Conservation (phyloP, 148 eudicot species). For the Gaultheria prostrata region DNA sequence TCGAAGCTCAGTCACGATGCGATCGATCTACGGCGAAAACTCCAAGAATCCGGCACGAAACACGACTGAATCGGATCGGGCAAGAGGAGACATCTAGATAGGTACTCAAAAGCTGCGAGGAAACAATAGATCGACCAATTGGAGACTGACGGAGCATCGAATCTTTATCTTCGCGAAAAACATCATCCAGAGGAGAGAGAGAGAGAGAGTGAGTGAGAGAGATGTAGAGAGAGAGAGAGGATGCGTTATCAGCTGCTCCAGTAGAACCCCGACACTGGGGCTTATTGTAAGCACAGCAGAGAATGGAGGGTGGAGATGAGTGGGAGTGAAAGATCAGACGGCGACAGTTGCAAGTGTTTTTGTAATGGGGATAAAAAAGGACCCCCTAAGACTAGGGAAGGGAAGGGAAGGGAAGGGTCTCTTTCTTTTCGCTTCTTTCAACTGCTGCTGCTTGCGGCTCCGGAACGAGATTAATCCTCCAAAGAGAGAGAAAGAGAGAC, state of each 20-base stretch:
- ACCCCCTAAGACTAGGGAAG: neutral
- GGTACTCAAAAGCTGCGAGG: neutral
- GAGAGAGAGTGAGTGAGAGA: neutral
- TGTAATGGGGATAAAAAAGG: neutral
- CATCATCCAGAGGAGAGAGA: neutral
- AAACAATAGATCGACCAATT: constrained; percentile 14
- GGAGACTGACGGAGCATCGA: neutral
- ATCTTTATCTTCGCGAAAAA: constrained; percentile 1
- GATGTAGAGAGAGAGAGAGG: neutral
- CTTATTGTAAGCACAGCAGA: constrained; percentile 3
- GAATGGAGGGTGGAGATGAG: constrained; percentile 16
- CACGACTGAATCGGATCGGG: neutral
- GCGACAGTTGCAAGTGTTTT: constrained; percentile 7
- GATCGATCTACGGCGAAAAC: neutral
- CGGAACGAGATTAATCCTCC: neutral
- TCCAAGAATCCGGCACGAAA: neutral
- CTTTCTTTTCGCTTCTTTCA: too few species aligned
- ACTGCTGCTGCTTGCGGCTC: neutral
- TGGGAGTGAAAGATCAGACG: constrained; percentile 1
- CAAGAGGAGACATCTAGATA: neutral
- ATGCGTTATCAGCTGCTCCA: neutral
- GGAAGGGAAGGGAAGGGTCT: neutral
- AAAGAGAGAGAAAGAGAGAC: neutral
- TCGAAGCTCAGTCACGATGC: neutral
- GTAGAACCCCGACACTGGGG: neutral